Conservation (phyloP, 2,329 filamentous ascomycete genomes). For the Aureobasidium melanogenum region DNA sequence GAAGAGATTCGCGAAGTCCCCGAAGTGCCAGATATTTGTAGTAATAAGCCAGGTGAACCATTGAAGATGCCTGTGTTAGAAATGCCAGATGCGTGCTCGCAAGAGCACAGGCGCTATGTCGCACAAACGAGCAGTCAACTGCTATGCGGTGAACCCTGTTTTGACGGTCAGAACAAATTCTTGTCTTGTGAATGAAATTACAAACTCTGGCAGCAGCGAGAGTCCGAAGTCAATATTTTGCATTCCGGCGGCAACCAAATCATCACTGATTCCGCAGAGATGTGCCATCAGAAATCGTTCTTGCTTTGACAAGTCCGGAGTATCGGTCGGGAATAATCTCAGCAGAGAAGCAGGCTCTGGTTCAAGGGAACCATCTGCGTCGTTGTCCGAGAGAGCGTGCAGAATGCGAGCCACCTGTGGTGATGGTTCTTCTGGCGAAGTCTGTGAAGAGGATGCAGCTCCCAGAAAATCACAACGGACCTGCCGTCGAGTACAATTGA, state of each 20-base stretch:
- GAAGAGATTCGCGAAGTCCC: neutral
- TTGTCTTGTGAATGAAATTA: neutral
- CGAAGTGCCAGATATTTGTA: constrained; percentile 1
- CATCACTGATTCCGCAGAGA: neutral
- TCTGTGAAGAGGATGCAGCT: neutral
- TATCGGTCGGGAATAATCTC: neutral
- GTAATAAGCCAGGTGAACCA: constrained; percentile 5
- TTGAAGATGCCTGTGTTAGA: neutral
- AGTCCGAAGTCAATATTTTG: neutral
- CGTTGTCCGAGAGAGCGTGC: neutral
- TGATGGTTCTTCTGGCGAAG: neutral
- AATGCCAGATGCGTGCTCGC: neutral
- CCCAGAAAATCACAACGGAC: neutral
- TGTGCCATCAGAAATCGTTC: constrained; percentile 2
- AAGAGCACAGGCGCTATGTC: constrained; percentile 5
- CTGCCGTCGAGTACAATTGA: constrained; percentile 5
- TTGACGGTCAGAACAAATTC: neutral
- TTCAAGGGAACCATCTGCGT: neutral
- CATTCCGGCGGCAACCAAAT: neutral
- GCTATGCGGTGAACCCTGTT: neutral
- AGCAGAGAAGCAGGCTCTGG: neutral
- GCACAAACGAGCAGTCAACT: neutral
- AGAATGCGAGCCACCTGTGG: neutral
- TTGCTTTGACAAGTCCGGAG: neutral
- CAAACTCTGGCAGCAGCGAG: neutral